phyloP scores from a whole-genome alignment of 1,284 basidiomycete genomes.

The Fistulinella staudtii region DNA sequence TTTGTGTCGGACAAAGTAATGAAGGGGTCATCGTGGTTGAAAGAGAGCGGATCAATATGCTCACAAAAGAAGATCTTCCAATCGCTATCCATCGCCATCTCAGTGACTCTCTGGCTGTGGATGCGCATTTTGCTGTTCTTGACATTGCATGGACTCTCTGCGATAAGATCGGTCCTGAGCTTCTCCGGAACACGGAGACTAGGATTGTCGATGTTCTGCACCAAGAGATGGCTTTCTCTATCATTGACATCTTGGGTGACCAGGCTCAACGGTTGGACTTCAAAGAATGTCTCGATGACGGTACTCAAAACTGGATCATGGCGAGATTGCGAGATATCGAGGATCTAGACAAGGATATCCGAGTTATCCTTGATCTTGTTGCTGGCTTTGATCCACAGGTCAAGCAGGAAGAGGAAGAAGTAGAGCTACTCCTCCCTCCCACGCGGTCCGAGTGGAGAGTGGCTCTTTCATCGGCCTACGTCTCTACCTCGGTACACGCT shows the following conservation, averaged over 20 bases:
- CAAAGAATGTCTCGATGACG: conserved; percentile 53
- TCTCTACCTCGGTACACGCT: conserved; percentile 57
- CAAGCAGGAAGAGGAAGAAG: conserved; percentile 70
- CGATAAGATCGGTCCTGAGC: conserved; percentile 51
- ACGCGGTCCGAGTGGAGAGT: conserved; percentile 56
- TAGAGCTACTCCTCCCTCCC: conserved; percentile 50
- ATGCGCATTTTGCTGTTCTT: conserved; percentile 51
- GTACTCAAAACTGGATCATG: conserved; percentile 54
- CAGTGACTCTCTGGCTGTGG: conserved; percentile 39
- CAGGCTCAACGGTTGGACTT: conserved; percentile 52
- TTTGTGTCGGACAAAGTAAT: conserved; percentile 49
- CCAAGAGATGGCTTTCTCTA: conserved; percentile 71
- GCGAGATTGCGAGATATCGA: conserved; percentile 53
- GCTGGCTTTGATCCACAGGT: conserved; percentile 66
- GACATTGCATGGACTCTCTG: conserved; percentile 59
- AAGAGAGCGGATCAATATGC: conserved; percentile 67
- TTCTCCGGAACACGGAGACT: conserved; percentile 54
- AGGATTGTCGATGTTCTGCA: conserved; percentile 59
- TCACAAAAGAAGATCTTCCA: conserved; percentile 65
- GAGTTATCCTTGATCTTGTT: conserved; percentile 59
- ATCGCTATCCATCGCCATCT: conserved; percentile 53
- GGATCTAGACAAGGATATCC: conserved; percentile 53
- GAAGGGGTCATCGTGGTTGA: conserved; percentile 65
- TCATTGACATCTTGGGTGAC: conserved; percentile 69
- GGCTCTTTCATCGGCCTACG: conserved; percentile 59